phyloP scores from a whole-genome alignment of 768 basidiomycete species.

The Tubosaeta sp. region DNA sequence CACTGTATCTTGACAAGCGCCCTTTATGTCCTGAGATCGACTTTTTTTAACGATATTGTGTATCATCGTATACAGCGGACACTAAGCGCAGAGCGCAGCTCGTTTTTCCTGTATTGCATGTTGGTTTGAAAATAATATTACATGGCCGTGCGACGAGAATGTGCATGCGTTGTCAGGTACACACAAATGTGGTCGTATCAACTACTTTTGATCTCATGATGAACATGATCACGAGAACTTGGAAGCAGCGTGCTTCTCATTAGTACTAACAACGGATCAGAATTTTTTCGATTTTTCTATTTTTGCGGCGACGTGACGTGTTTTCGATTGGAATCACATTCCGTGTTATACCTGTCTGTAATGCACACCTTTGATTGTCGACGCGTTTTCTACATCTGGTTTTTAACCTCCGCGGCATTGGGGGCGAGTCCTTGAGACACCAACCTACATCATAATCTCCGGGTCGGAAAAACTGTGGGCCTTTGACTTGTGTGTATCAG shows the following conservation, averaged over 20 bases:
- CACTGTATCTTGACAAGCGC: background rate
- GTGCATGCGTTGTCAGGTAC: background rate
- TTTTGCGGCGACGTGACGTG: background rate
- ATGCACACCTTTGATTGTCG: too few species aligned
- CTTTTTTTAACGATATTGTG: background rate
- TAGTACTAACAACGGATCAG: background rate
- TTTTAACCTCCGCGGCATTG: too few species aligned
- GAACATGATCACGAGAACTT: background rate
- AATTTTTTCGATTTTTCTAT: background rate
- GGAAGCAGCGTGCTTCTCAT: background rate
- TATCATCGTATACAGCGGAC: slow-evolving; percentile 1
- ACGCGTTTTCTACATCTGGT: too few species aligned
- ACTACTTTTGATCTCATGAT: slow-evolving; percentile 7
- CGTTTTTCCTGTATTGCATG: background rate
- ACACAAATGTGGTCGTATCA: background rate
- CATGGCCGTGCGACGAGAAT: background rate
- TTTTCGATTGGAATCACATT: background rate
- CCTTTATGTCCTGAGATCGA: background rate
- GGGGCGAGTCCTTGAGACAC: too few species aligned
- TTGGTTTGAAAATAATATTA: background rate
- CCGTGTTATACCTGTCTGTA: too few species aligned
- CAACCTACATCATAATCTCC: background rate
- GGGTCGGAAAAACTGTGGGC: slow-evolving; percentile 45
- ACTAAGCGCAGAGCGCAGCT: slow-evolving; percentile 12
- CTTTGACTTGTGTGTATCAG: slow-evolving; percentile 45